Percentiles rank a stretch among this genome's conserved stretches.
Conservation (phyloP, 2,329 filamentous ascomycete genomes). For the Dryadomyces quercus-mongolicae region DNA sequence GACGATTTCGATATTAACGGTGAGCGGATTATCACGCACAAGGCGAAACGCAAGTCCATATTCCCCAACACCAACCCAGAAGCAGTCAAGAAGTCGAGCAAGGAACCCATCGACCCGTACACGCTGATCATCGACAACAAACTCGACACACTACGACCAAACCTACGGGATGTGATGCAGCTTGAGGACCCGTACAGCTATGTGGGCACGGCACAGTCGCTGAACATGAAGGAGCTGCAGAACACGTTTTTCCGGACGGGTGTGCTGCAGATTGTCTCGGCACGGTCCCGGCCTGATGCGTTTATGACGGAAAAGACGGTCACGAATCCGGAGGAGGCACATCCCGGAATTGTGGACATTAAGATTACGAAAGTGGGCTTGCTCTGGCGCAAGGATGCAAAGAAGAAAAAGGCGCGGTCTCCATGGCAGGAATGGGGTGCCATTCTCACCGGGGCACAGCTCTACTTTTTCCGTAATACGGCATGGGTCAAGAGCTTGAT, state of each 20-base stretch:
- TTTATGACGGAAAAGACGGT: slow-evolving; percentile 84
- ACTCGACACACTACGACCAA: slow-evolving; percentile 70
- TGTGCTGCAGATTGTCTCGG: slow-evolving; percentile 88
- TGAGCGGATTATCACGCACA: slow-evolving; percentile 59
- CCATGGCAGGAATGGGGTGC: slow-evolving; percentile 99
- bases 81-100: slow-evolving; percentile 49
- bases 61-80: slow-evolving; percentile 56
- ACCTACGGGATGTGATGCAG: slow-evolving; percentile 82
- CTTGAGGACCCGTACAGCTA: slow-evolving; percentile 89
- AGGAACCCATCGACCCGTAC: slow-evolving; percentile 90
- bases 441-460: slow-evolving; percentile 87
- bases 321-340: slow-evolving; percentile 73
- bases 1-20: slow-evolving; percentile 74
- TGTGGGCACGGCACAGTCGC: slow-evolving; percentile 58
- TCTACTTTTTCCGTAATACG: slow-evolving; percentile 93
- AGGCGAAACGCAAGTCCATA: slow-evolving; percentile 57
- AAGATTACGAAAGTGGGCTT: slow-evolving; percentile 94
- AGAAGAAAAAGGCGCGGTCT: slow-evolving; percentile 87
- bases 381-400: slow-evolving; percentile 85
- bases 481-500: slow-evolving; percentile 87
- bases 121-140: slow-evolving; percentile 85
- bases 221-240: slow-evolving; percentile 74
- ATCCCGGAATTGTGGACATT: slow-evolving; percentile 90
- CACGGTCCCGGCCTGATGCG: slow-evolving; percentile 82
- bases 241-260: slow-evolving; percentile 85